Evolutionary conservation across 257 asterid species (phyloP), one percentile per base, ranked within the genome.

Genomic region (Plantago major): DNA sequence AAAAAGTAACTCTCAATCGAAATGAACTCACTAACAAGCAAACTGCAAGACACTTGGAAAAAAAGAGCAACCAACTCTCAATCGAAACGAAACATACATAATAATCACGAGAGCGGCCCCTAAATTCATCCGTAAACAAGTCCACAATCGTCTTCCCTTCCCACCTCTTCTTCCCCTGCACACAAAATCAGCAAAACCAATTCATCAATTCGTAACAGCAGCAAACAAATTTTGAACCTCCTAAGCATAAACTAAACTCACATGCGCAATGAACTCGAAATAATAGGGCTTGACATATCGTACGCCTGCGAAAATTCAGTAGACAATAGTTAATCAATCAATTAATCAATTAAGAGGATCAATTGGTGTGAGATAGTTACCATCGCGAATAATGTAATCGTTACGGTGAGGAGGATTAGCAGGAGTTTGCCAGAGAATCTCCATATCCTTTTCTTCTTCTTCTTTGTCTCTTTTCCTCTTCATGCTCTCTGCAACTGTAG

Each of bases 191-290:
- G 46, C 9, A 48, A 50, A 60, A 30, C 46, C 16, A 54, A 50
- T 46, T 12, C 38, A 48, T 44, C 33, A 65, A 7, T 4, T 33
- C 40, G 5, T 7, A 33, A 33, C 3, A 33, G 40, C 6, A 33
- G 40, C 15, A 50, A 50, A 3, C 19, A 19, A 19, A 11, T 11
- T 22, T 3, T 26, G 46, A 37, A 18, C 14, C 68, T 15, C 12
- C 15, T 11, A 10, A 72, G 14, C 55, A 37, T 3, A 18, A n/a
- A 53, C 22, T 6, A 73, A 12, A 64, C 88, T 60, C 70, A 89
- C 97, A 71, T 87, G 95, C 58, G 92, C 74, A 54, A 89, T 82
- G 87, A 93, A 93, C 82, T 93, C 99, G 71, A 93, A 93, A 73
- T 85, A 80, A 81, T 89, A 93, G n/a, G 99, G 97, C 48, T 62